Evolutionary conservation across 331 rosid species (phyloP), one percentile per base, ranked within the genome.

Genomic region (Malus hybrid): DNA sequence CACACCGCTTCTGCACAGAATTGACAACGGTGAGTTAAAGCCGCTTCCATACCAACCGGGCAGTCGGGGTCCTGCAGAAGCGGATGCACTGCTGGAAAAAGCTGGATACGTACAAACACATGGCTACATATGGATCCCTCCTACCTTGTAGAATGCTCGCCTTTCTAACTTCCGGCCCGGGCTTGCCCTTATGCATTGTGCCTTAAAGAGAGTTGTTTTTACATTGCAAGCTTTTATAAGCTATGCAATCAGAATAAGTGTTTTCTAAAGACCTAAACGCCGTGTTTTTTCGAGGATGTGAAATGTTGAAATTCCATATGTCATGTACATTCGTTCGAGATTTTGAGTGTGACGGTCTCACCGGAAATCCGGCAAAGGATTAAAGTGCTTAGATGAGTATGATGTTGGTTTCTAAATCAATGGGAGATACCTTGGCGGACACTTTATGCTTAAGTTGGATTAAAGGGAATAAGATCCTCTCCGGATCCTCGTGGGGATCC

Each of bases 91-190:
- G 81, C 88, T 92, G 3, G 90, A 80, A 72, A 95, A 85, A 73
- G 90, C 87, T 18, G 99, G 99, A 55, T 94, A 94, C 75, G 92
- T 90, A 82, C 99, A 89, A 77, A 90, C 99, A 48, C 91, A 88
- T 50, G 97, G 97, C 75, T 95, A 95, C 75, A 83, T 90, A 28
- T 95, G 99, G 99, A 86, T 90, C 78, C 99, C 97, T 80, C 99
- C 99, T 19, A 90, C 99, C 36, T 76, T 92, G 84, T 94, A 90
- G 82, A 79, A 64, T 18, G 54, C 56, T 42, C 19, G 1, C 31
- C 18, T 13, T 39, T 20, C 20, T 27, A 19, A 11, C 52, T 62
- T 12, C 39, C 68, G 13, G 20, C 63, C 64, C 29, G 7, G 2
- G 62, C 65, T 54, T 67, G 50, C 44, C 44, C 70, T 52, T 54